Evolutionary conservation across 2,329 filamentous ascomycete genomes (phyloP).

Genomic region (Talaromyces islandicus): DNA sequence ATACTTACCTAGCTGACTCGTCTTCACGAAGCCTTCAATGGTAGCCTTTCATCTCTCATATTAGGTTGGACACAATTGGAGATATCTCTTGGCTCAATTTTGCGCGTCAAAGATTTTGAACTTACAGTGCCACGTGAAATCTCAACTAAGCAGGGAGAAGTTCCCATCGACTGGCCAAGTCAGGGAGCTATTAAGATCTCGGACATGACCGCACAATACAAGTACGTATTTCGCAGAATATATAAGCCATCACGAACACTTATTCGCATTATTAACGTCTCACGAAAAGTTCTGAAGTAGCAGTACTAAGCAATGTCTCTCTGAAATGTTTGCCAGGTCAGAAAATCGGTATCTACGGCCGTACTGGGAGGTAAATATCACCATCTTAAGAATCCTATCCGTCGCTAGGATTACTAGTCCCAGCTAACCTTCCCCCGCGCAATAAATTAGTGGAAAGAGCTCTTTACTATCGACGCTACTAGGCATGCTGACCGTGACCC

Average conservation of each 20-base stretch:
- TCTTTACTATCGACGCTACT: conserved; percentile 37
- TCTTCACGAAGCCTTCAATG: not conserved
- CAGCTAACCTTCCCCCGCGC: not conserved
- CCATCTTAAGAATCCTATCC: not conserved
- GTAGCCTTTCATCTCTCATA: conserved; percentile 36
- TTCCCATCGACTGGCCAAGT: conserved; percentile 1
- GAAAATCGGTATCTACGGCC: conserved; percentile 8
- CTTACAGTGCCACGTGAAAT: conserved; percentile 20
- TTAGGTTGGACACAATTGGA: conserved; percentile 50
- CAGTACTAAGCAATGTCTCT: not conserved
- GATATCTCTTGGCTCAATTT: conserved; percentile 51
- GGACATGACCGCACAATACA: not conserved
- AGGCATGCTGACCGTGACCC: conserved; percentile 34
- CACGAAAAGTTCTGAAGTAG: not conserved
- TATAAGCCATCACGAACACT: not conserved
- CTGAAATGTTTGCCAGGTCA: not conserved
- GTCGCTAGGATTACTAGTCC: not conserved
- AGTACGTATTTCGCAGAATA: not conserved
- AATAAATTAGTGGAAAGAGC: conserved; percentile 32
- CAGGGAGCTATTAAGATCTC: conserved; percentile 2
- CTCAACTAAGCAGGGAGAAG: not conserved
- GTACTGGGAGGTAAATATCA: conserved; percentile 7
- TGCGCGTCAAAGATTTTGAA: conserved; percentile 46
- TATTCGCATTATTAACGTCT: not conserved
- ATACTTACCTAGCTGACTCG: conserved; percentile 12